A percentile compares a stretch with the other conserved stretches of the same genome.
Evolutionary conservation across 371 early-diverging fungal genomes (phyloP).

Genomic region (Actinomortierella ambigua): DNA sequence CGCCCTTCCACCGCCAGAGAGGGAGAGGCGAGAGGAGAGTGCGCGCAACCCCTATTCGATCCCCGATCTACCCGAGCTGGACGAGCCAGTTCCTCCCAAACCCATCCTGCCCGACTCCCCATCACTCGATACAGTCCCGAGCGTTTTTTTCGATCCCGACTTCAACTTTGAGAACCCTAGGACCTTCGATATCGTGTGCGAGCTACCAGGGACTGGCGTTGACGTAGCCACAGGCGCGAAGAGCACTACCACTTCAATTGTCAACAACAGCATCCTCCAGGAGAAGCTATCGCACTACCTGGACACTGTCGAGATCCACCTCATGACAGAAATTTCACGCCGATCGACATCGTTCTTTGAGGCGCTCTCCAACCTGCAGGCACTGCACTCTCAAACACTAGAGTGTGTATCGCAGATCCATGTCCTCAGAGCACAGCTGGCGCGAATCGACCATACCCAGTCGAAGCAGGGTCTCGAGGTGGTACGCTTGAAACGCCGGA

Average conservation of each 20-base stretch:
- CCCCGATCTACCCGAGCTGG: conserved; percentile 53
- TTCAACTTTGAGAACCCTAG: conserved; percentile 89
- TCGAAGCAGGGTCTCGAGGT: conserved; percentile 82
- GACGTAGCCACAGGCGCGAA: conserved; percentile 52
- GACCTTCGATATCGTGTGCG: conserved; percentile 83
- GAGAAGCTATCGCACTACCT: conserved; percentile 88
- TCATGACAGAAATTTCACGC: conserved; percentile 88
- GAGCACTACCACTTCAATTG: conserved; percentile 53
- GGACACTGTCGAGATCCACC: conserved; percentile 91
- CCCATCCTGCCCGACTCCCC: conserved; percentile 53
- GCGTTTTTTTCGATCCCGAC: conserved; percentile 81
- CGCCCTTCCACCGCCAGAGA: no score
- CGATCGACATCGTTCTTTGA: conserved; percentile 92
- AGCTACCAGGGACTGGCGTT: conserved; percentile 62
- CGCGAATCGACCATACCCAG: conserved; percentile 65
- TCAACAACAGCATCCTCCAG: conserved; percentile 76
- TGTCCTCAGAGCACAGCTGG: conserved; percentile 71
- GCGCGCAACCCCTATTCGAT: conserved; percentile 67
- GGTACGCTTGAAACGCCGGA: conserved; percentile 74
- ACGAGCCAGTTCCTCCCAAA: conserved; percentile 48
- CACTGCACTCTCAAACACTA: conserved; percentile 86
- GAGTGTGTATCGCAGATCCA: conserved; percentile 86
- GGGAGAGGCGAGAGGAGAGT: conserved; percentile 24
- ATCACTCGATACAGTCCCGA: conserved; percentile 80
- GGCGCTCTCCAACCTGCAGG: conserved; percentile 89